Evolutionary conservation across 2,329 filamentous ascomycete genomes (phyloP), one percentile per base, ranked within the genome.

Genomic region (Colletotrichum cereale): DNA sequence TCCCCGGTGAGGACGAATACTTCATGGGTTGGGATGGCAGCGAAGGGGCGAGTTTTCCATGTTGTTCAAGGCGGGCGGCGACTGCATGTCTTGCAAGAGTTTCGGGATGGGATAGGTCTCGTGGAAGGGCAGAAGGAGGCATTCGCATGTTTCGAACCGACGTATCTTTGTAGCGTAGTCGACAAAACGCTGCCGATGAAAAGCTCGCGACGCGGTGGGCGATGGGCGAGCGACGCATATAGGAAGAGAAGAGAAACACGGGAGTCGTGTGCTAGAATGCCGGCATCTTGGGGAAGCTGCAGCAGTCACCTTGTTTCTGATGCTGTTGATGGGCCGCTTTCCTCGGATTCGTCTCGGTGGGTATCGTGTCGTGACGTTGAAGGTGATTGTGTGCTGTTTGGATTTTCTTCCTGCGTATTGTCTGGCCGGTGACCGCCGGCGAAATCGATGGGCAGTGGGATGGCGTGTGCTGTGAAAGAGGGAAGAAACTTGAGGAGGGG

Each of bases 61-160:
- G 34, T 68, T 73, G 34, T 68, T 62, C 71, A 63, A 34, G 29
- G 26, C 29, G 44, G 47, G 31, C 40, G 55, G 50, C 58, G 44
- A 56, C 56, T 56, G 70, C 72, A 73, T 73, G 58, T 66, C 72
- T 72, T 57, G 66, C 38, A 31, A 44, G 21, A 44, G 42, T 65
- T 47, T 72, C 64, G 57, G 50, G 42, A 62, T 64, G 31, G 42
- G 65, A 29, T 24, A 63, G 61, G 40, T 72, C 52, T 67, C 24
- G 58, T 63, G 53, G 34, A 60, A 36, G 24, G 64, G 64, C 69
- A 34, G 52, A 53, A 48, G 40, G 56, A 62, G 50, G 72, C 57
- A 66, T 72, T 73, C 70, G 72, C 65, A 73, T 69, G 62, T 73
- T 72, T 71, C 57, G 61, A 52, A 56, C 40, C 50, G 36, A 50